phyloP scores from a whole-genome alignment of 2,329 filamentous ascomycete species.

The Chrysoporthe deuterocubensis region DNA sequence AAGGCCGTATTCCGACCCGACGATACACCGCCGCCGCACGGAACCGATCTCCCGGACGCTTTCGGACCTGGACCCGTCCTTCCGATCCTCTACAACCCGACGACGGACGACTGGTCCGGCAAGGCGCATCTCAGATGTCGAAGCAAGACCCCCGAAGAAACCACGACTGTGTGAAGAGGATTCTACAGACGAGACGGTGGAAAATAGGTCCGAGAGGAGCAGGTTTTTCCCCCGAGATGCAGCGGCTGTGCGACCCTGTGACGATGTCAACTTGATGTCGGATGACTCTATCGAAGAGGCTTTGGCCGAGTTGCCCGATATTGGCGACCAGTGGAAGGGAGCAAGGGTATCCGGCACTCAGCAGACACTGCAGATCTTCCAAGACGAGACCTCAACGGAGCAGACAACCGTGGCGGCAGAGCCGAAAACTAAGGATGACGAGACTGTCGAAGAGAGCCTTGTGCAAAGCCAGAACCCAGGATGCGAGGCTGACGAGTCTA shows the following conservation, averaged over 20 bases:
- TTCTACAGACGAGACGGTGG: conserved; percentile 34
- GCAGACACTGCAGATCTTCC: conserved; percentile 50
- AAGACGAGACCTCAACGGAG: conserved; percentile 36
- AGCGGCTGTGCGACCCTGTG: conserved; percentile 29
- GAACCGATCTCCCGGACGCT: conserved; percentile 56
- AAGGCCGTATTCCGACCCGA: conserved; percentile 41
- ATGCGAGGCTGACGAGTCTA: conserved; percentile 1
- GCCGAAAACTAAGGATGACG: conserved; percentile 16
- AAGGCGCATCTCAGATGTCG: conserved; percentile 26
- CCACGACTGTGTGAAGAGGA: conserved; percentile 56
- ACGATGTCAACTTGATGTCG: conserved; percentile 53
- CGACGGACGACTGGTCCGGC: conserved; percentile 35
- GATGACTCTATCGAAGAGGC: conserved; percentile 63
- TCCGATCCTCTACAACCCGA: conserved; percentile 29
- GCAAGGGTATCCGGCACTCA: conserved; percentile 43
- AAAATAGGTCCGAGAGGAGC: conserved; percentile 50
- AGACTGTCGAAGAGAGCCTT: conserved; percentile 19
- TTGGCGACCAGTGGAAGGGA: conserved; percentile 50
- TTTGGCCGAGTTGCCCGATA: conserved; percentile 54
- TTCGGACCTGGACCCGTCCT: conserved; percentile 21
- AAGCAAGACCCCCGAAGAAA: conserved; percentile 58
- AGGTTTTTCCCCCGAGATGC: conserved; percentile 54
- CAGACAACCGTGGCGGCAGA: background rate
- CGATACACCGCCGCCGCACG: conserved; percentile 53
- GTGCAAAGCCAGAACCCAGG: conserved; percentile 32